Evolutionary conservation across 345 rosid species (phyloP).

Genomic region (Zanthoxylum bungeanum): DNA sequence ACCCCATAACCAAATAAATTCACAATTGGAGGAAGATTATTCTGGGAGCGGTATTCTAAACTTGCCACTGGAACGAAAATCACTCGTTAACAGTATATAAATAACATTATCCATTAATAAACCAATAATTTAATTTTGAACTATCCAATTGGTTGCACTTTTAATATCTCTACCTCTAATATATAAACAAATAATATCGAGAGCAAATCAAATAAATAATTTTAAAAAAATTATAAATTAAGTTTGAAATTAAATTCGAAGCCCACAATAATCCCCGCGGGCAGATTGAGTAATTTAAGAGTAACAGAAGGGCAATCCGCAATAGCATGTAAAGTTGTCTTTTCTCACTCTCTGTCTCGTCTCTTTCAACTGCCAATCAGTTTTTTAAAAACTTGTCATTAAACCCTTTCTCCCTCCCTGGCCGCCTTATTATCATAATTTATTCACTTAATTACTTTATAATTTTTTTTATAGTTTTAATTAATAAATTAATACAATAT

Average conservation of each 20-base stretch:
- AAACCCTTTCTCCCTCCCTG: neutral
- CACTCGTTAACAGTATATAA: no score
- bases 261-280: neutral
- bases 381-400: neutral
- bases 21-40: no score
- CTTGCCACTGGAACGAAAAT: no score
- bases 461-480: neutral
- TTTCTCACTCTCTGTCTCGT: neutral
- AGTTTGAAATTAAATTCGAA: neutral
- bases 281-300: neutral
- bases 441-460: neutral
- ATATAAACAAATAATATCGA: neutral
- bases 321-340: neutral
- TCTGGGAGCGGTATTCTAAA: no score
- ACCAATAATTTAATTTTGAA: neutral
- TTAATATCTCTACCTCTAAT: no score
- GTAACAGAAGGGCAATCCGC: constrained; percentile 1
- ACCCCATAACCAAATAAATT: no score
- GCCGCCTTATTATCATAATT: neutral
- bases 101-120: neutral
- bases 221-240: neutral
- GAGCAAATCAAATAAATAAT: no score
- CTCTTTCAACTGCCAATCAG: neutral
- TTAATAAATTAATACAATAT: neutral
- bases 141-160: neutral